phyloP scores from a whole-genome alignment of 2,329 filamentous ascomycete genomes.

The Penicillium sp. region DNA sequence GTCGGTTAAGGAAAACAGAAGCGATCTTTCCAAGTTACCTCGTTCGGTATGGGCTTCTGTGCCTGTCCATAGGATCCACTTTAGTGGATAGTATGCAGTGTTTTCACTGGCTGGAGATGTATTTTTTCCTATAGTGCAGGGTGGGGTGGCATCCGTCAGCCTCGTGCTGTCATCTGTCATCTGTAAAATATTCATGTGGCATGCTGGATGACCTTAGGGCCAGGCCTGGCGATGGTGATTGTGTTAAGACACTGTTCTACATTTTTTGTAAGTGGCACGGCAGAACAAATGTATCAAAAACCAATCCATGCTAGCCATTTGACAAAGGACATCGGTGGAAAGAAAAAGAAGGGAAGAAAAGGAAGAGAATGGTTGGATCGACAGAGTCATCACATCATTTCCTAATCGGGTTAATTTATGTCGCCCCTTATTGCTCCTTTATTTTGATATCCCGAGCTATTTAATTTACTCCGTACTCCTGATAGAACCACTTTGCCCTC shows the following conservation, averaged over 20 bases:
- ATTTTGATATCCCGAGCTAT: not conserved
- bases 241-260: not conserved
- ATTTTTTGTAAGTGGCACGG: not conserved
- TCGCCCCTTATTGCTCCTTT: not conserved
- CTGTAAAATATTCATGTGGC: not conserved
- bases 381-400: not conserved
- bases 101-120: not conserved
- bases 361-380: not conserved
- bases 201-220: not conserved
- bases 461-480: too few relatives aligned
- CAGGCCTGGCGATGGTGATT: not conserved
- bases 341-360: not conserved
- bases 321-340: not conserved
- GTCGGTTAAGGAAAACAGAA: slow-evolving; percentile 9
- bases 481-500: too few relatives aligned
- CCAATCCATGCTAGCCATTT: not conserved
- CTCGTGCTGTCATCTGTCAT: not conserved
- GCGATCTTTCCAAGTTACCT: slow-evolving; percentile 14
- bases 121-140: not conserved
- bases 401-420: not conserved
- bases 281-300: not conserved
- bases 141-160: not conserved
- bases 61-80: slow-evolving; percentile 5
- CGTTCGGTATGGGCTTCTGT: slow-evolving; percentile 9
- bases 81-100: slow-evolving; percentile 1